Conservation (phyloP, 148 eudicot genomes). For the Talinum fruticosum region DNA sequence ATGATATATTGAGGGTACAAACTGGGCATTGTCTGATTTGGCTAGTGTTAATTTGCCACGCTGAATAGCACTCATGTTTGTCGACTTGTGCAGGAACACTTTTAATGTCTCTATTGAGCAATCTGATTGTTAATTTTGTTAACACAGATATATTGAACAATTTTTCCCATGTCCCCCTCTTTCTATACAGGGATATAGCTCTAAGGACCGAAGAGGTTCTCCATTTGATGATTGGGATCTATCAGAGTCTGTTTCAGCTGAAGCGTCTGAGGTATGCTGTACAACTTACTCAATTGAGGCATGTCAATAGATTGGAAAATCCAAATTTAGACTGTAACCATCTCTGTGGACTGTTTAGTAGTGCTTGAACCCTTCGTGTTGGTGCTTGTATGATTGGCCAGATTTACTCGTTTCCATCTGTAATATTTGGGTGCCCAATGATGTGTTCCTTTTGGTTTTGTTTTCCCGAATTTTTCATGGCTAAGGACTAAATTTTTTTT, state of each 20-base stretch:
- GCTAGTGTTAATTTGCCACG: not conserved
- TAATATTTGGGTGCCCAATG: too few species aligned
- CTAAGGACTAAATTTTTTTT: too few species aligned
- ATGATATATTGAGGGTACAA: constrained; percentile 88
- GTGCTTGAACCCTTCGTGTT: not conserved
- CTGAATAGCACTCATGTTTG: not conserved
- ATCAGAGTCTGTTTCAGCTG: constrained; percentile 77
- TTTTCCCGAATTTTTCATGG: too few species aligned
- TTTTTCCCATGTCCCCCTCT: not conserved
- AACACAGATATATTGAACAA: not conserved
- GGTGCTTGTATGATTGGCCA: not conserved
- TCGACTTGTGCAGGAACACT: not conserved
- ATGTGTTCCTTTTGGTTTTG: too few species aligned
- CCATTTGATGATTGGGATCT: constrained; percentile 93
- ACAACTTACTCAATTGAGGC: not conserved
- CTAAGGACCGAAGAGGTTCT: constrained; percentile 74
- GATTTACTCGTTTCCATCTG: not conserved
- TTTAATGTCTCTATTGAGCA: not conserved
- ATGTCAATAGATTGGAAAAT: not conserved
- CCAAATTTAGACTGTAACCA: not conserved
- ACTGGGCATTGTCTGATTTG: constrained; percentile 3
- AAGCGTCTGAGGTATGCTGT: constrained; percentile 60
- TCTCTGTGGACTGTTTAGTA: not conserved
- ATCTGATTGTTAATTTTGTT: not conserved
- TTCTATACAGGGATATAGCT: constrained; percentile 74